phyloP scores from a whole-genome alignment of 495 filamentous ascomycete genomes.

The Aspergillus nidulans region DNA sequence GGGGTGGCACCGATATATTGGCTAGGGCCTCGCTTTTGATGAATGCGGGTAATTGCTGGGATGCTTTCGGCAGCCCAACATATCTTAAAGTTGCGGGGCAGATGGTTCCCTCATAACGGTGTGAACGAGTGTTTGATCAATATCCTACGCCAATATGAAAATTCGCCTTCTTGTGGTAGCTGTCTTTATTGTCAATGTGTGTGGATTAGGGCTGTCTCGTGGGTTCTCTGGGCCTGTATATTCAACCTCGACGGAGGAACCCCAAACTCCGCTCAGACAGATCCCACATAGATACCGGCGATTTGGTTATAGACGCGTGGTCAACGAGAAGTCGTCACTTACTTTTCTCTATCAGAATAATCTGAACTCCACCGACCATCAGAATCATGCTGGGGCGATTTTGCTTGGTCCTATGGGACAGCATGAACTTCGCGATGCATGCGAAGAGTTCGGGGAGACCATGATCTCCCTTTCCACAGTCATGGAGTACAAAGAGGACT shows the following conservation, averaged over 20 bases:
- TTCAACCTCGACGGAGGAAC: neutral
- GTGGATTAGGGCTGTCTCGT: neutral
- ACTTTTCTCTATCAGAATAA: conserved; percentile 47
- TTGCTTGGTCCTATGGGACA: conserved; percentile 32
- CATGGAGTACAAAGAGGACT: conserved; percentile 31
- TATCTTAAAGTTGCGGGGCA: neutral
- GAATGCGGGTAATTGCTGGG: neutral
- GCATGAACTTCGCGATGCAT: conserved; percentile 31
- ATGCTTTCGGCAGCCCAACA: neutral
- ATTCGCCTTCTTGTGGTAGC: neutral
- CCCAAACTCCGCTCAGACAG: neutral
- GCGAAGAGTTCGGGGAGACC: conserved; percentile 37
- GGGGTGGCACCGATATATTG: neutral
- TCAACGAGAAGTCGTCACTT: conserved; percentile 35
- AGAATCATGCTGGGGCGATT: conserved; percentile 41
- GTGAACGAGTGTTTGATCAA: neutral
- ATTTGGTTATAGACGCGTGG: neutral
- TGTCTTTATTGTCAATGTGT: neutral
- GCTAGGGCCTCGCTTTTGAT: neutral
- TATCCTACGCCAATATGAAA: neutral
- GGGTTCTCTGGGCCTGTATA: neutral
- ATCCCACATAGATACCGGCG: neutral
- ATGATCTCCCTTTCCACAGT: conserved; percentile 33
- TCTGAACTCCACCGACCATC: conserved; percentile 42
- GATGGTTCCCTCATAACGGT: neutral